Percentiles rank a stretch among this genome's conserved stretches.
Evolutionary conservation across 306 rosid genomes (phyloP).

Genomic region (Mimosa pudica): DNA sequence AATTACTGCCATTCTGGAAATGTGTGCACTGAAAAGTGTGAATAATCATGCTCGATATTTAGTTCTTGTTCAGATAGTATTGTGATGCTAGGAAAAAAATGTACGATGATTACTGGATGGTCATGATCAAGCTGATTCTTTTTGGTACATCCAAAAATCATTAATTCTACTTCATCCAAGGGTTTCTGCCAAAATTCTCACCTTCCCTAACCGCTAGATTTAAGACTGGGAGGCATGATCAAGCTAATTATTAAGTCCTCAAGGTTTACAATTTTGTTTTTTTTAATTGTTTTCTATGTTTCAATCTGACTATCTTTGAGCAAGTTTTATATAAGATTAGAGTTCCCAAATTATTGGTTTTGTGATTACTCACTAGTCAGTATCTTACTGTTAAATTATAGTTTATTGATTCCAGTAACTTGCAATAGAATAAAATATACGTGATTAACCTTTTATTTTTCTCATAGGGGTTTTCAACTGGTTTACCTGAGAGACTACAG

Average conservation of each 20-base stretch:
- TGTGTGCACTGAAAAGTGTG: background rate
- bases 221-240: background rate
- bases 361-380: background rate
- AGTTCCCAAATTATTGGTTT: constrained; percentile 1
- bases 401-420: constrained; percentile 11
- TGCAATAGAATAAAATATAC: constrained; percentile 15
- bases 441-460: constrained; percentile 29
- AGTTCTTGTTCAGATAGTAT: constrained; percentile 16
- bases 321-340: background rate
- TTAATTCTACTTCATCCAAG: constrained; percentile 1
- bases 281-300: background rate
- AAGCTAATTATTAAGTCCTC: background rate
- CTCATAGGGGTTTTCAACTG: constrained; percentile 89
- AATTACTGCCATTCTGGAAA: background rate
- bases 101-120: background rate
- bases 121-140: background rate
- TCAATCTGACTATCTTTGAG: background rate
- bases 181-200: background rate
- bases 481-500: constrained; percentile 93
- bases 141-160: background rate
- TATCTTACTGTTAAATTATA: background rate
- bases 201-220: background rate
- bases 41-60: background rate
- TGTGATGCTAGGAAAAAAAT: background rate
- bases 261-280: background rate